Evolutionary conservation across 345 rosid species (phyloP), one percentile per base, ranked within the genome.

Genomic region (Eucalyptus polybractea): DNA sequence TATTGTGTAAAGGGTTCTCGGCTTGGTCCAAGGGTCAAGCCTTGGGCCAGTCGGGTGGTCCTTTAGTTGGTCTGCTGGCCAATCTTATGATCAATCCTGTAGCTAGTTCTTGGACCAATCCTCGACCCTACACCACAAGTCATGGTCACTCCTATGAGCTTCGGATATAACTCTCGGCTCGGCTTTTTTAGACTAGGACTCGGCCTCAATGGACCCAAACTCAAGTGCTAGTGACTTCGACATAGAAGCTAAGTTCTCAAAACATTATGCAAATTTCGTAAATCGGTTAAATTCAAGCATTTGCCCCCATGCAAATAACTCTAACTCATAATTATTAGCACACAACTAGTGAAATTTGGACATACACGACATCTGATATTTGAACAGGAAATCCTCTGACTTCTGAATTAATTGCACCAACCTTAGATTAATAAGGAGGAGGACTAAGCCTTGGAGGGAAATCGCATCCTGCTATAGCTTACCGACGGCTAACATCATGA

Each of bases 61-160:
- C 58, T 53, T 53, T 53, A 53, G 25, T 53, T 2, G 0, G 5
- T 53, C 5, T 2, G 1, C 25, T 53, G 0, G 25, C 58, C 0
- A 53, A 1, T 53, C 56, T 53, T 53, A 4, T 53, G 58, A 4
- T 53, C 0, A 21, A 0, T 53, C 25, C 0, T 53, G 1, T 53
- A 53, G 58, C 58, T 8, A 21, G 5, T 53, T 53, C 56, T 53
- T 53, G 25, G 58, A 21, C 25, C 1, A 53, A 0, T 53, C 58
- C 25, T 53, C 0, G 1, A 0, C 58, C 58, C 10, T 53, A 4
- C 25, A 53, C 25, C 58, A 53, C 5, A 21, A 53, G 58, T 53
- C 58, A 53, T 53, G 25, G 25, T 53, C 58, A 53, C 0, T 53
- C 5, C 10, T 2, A 53, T n/a, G n/a, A n/a, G n/a, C n/a, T n/a